Conservation (phyloP, 2,329 filamentous ascomycete species). For the Ilyonectria robusta region DNA sequence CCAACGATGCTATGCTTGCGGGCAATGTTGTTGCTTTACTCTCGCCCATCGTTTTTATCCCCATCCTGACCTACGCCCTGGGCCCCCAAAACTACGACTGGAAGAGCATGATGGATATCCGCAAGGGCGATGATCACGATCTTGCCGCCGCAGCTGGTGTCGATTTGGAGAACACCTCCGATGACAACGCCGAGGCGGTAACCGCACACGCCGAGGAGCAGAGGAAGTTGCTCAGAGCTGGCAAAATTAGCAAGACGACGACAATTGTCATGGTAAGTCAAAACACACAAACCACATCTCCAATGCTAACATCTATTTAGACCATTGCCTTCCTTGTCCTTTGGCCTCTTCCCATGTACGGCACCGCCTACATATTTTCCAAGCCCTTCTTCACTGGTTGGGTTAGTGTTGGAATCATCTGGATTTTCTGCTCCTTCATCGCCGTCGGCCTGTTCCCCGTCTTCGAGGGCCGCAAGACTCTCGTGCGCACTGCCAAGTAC, state of each 20-base stretch:
- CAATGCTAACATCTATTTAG: slow-evolving; percentile 30
- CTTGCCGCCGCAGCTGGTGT: slow-evolving; percentile 63
- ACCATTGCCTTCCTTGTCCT: slow-evolving; percentile 82
- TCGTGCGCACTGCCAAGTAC: slow-evolving; percentile 23
- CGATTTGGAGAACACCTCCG: slow-evolving; percentile 30
- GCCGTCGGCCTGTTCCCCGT: slow-evolving; percentile 87
- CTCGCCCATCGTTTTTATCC: slow-evolving; percentile 81
- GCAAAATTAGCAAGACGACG: slow-evolving; percentile 60
- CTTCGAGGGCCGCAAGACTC: slow-evolving; percentile 79
- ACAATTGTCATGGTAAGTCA: slow-evolving; percentile 47
- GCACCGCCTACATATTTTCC: slow-evolving; percentile 76
- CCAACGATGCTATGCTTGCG: slow-evolving; percentile 88
- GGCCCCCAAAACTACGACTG: slow-evolving; percentile 84
- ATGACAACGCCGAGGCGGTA: slow-evolving; percentile 27
- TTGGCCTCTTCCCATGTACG: slow-evolving; percentile 96
- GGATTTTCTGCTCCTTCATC: slow-evolving; percentile 79
- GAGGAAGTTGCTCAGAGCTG: slow-evolving; percentile 66
- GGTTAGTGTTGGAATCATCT: slow-evolving; percentile 79
- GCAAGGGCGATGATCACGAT: slow-evolving; percentile 83
- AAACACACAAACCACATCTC: too few relatives aligned
- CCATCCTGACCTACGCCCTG: slow-evolving; percentile 76
- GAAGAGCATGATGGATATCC: slow-evolving; percentile 84
- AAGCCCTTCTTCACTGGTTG: slow-evolving; percentile 79
- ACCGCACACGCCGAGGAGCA: slow-evolving; percentile 57
- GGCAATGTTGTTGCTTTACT: slow-evolving; percentile 89